Evolutionary conservation across 345 rosid genomes (phyloP).

Genomic region (Acer yangbiense): DNA sequence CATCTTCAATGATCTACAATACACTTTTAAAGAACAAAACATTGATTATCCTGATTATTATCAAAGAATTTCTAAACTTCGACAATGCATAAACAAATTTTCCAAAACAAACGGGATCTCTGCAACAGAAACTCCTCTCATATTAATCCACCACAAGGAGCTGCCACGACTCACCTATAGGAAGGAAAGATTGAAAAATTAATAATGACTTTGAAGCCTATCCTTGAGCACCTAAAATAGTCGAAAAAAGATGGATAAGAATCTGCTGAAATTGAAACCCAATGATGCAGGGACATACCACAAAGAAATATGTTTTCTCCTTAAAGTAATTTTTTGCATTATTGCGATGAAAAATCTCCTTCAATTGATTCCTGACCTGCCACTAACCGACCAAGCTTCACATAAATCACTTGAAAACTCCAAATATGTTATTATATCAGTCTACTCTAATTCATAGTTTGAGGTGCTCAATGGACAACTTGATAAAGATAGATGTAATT

Average conservation of each 20-base stretch:
- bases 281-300: constrained; percentile 64
- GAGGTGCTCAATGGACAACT: constrained; percentile 20
- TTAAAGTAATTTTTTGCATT: constrained; percentile 42
- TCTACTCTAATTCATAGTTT: constrained; percentile 23
- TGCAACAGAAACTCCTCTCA: constrained; percentile 39
- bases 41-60: constrained; percentile 13
- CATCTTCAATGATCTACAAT: constrained; percentile 14
- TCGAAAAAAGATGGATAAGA: constrained; percentile 15
- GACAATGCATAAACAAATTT: constrained; percentile 33
- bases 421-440: constrained; percentile 9
- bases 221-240: constrained; percentile 22
- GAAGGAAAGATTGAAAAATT: constrained; percentile 48
- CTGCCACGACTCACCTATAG: constrained; percentile 54
- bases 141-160: constrained; percentile 49
- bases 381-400: constrained; percentile 61
- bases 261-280: constrained; percentile 27
- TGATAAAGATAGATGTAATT: constrained; percentile 2
- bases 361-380: constrained; percentile 85
- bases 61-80: constrained; percentile 24
- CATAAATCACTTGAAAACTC: constrained; percentile 38
- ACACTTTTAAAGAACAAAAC: constrained; percentile 14
- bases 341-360: constrained; percentile 61
- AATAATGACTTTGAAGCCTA: constrained; percentile 30
- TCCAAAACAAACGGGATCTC: constrained; percentile 31
- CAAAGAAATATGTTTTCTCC: constrained; percentile 45